Percentiles rank a stretch among this genome's conserved stretches.
These are phyloP conservation scores for Penicillium bovifimosum DNA, from an alignment of 495 filamentous ascomycete genomes.

Conservation along the genomic window DNA sequence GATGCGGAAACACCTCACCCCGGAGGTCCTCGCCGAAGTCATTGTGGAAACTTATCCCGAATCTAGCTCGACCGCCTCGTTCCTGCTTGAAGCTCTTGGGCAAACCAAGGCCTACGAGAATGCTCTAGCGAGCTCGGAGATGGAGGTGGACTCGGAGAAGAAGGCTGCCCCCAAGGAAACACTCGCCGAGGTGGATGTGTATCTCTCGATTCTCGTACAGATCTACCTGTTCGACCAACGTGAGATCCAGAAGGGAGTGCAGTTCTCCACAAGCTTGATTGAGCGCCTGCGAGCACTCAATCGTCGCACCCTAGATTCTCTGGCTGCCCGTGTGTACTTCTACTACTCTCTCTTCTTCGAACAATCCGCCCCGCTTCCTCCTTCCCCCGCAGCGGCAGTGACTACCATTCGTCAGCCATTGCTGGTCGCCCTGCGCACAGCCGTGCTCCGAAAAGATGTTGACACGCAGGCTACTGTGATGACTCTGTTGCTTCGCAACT, in stretches of 20 bases:
- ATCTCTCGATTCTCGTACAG: slow-evolving; percentile 82
- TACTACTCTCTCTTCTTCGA: slow-evolving; percentile 95
- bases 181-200: slow-evolving; percentile 87
- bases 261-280: slow-evolving; percentile 75
- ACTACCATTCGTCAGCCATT: slow-evolving; percentile 81
- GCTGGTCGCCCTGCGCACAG: slow-evolving; percentile 82
- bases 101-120: slow-evolving; percentile 57
- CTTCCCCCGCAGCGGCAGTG: slow-evolving; percentile 76
- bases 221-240: slow-evolving; percentile 85
- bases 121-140: slow-evolving; percentile 51
- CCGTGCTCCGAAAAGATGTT: slow-evolving; percentile 89
- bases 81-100: slow-evolving; percentile 62
- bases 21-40: slow-evolving; percentile 72
- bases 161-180: slow-evolving; percentile 55
- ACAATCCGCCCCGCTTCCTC: slow-evolving; percentile 76
- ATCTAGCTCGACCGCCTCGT: slow-evolving; percentile 59
- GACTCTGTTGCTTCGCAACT: slow-evolving; percentile 90
- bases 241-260: slow-evolving; percentile 67
- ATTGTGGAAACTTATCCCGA: slow-evolving; percentile 73
- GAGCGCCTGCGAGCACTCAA: slow-evolving; percentile 83
- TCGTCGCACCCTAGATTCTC: slow-evolving; percentile 86
- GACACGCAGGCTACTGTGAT: slow-evolving; percentile 95
- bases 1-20: slow-evolving; percentile 81
- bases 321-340: slow-evolving; percentile 94
- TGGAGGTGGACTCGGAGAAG: slow-evolving; percentile 71